These are phyloP conservation scores for Olyra latifolia DNA, from an alignment of 176 grass and related monocot species.

Conservation along the genomic window DNA sequence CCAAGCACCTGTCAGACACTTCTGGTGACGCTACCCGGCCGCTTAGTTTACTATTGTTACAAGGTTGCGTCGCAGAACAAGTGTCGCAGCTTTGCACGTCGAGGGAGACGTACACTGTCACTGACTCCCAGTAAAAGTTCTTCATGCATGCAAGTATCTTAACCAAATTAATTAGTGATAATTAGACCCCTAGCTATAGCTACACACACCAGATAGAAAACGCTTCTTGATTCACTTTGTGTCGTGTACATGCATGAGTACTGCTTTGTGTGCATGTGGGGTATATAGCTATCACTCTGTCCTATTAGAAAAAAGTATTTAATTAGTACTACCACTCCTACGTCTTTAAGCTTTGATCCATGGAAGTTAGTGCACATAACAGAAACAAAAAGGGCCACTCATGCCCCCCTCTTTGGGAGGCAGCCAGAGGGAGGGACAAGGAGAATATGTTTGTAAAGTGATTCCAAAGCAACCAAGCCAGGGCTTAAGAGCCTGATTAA, in stretches of 20 bases:
- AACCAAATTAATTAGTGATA: neutral
- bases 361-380: slow-evolving; percentile 33
- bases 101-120: slow-evolving; percentile 33
- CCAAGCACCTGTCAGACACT: neutral
- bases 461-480: slow-evolving; percentile 16
- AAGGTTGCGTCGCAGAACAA: slow-evolving; percentile 6
- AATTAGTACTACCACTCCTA: neutral
- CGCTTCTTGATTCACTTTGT: too few species aligned
- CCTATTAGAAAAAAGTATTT: neutral
- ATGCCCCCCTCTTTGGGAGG: slow-evolving; percentile 22
- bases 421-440: slow-evolving; percentile 36
- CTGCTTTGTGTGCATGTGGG: neutral
- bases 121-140: slow-evolving; percentile 28
- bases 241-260: too few species aligned
- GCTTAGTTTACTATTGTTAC: neutral
- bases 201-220: neutral
- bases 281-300: neutral
- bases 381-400: slow-evolving; percentile 39
- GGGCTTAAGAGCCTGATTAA: slow-evolving; percentile 32
- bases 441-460: slow-evolving; percentile 48
- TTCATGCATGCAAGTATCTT: slow-evolving; percentile 16
- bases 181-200: neutral
- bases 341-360: slow-evolving; percentile 9
- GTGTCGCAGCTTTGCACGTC: slow-evolving; percentile 3
- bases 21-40: neutral